Evolutionary conservation across 202 grass and related monocot species (phyloP).

Genomic region (Miscanthus sacchariflorus): DNA sequence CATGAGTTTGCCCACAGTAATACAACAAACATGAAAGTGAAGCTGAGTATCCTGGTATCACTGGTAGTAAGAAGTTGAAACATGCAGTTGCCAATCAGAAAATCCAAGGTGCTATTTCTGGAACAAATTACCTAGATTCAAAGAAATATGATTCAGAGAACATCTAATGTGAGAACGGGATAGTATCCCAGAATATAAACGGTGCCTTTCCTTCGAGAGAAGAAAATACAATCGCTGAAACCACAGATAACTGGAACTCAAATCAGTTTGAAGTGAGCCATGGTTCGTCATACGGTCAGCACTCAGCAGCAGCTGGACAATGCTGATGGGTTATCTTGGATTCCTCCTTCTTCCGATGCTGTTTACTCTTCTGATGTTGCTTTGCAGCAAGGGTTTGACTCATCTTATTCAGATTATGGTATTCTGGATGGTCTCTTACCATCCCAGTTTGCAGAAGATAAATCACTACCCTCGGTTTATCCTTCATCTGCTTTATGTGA

Average conservation of each 20-base stretch:
- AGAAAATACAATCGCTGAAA: background rate
- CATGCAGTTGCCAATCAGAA: slow-evolving; percentile 45
- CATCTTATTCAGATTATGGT: no score
- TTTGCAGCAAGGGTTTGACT: no score
- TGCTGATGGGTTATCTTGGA: no score
- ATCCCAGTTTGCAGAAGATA: no score
- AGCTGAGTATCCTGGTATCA: slow-evolving; percentile 34
- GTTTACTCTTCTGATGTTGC: no score
- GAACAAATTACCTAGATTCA: slow-evolving; percentile 43
- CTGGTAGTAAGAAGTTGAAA: slow-evolving; percentile 61
- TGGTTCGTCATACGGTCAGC: slow-evolving; percentile 33
- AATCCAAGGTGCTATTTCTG: slow-evolving; percentile 36
- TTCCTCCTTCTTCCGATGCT: no score
- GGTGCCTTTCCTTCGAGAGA: no score
- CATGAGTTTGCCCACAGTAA: slow-evolving; percentile 55
- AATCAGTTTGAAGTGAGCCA: slow-evolving; percentile 49
- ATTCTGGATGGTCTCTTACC: no score
- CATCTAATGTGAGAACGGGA: slow-evolving; percentile 35
- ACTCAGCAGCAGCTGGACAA: background rate
- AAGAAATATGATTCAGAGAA: slow-evolving; percentile 53
- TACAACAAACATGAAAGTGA: slow-evolving; percentile 37
- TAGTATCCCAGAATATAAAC: slow-evolving; percentile 23
- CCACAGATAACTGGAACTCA: slow-evolving; percentile 54
- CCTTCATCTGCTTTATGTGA: no score
- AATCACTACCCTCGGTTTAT: no score